Evolutionary conservation across 257 asterid genomes (phyloP).

Genomic region (Solanum stenotomum): DNA sequence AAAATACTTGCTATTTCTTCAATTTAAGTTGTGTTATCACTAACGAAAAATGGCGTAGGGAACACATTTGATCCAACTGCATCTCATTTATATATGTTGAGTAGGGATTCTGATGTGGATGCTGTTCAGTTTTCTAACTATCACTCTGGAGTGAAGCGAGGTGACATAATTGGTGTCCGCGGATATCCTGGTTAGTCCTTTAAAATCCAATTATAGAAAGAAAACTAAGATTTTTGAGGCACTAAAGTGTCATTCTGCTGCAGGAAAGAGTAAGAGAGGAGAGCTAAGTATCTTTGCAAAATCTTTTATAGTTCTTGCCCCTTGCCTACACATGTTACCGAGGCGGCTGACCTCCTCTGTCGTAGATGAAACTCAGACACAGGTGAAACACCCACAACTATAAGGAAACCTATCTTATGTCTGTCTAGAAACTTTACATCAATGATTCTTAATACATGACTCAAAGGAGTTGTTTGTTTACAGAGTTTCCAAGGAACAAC

Average conservation of each 20-base stretch:
- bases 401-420: neutral
- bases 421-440: neutral
- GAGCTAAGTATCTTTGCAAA: neutral
- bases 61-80: neutral
- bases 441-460: neutral
- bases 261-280: neutral
- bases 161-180: neutral
- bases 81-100: neutral
- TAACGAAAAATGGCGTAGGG: neutral
- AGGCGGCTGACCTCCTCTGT: neutral
- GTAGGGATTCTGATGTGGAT: neutral
- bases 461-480: neutral
- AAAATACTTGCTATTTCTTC: neutral
- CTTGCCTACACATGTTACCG: conserved; percentile 2
- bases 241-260: neutral
- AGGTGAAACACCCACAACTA: neutral
- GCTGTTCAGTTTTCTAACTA: neutral
- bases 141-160: conserved; percentile 1
- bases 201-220: neutral
- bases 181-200: conserved; percentile 1
- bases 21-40: neutral
- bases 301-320: neutral
- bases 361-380: neutral
- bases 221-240: neutral
- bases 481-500: neutral